Base-by-base conservation (phyloP, 2,329 filamentous ascomycete species). In the Teratosphaeria gauchensis region DNA sequence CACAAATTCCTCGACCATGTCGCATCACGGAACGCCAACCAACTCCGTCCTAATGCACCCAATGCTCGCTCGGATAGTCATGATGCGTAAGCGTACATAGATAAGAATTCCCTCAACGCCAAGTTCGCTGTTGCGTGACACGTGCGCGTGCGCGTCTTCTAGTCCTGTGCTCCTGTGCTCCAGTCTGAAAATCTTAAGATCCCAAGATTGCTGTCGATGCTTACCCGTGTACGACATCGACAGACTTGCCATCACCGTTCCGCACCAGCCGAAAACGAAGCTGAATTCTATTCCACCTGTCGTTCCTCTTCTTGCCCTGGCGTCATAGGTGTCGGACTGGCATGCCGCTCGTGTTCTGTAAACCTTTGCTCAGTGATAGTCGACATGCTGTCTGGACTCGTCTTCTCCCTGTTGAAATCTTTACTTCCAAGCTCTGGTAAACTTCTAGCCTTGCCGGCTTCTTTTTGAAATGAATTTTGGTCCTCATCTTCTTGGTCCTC, bases 371-470 rank as follows among this genome's bases (percentile, higher is more conserved):
- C 21, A 5, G 52, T 53, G 24, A 53, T 35, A 4, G 52, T 31
- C 28, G 32, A 31, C 32, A 31, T 31, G 32, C 28, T 35, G 32
- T 53, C 52, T 32, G 52, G 52, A 14, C 52, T 53, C 32, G 52
- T 53, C 28, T 52, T 33, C 3, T 24, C 30, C 35, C 35, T 42
- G 4, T 32, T n/a, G 48, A 53, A 56, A 28, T 31, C 31, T 33
- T 53, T 59, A 24, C 58, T 59, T n/a, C 54, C 58, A 3, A 59
- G 54, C 54, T 56, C 58, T 24, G 58, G 58, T 28, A 59, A 16
- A 51, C 54, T 59, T n/a, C 21, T 24, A 8, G 53, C 57, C 53
- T 42, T 55, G 16, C 19, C 52, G 6, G 57, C 42, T 53, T 28
- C 19, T 16, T 35, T 32, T 3, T 32, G 21, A 53, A 6, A 32